Base-by-base conservation (phyloP, 202 grass and related monocot genomes). In the Zizania palustris region DNA sequence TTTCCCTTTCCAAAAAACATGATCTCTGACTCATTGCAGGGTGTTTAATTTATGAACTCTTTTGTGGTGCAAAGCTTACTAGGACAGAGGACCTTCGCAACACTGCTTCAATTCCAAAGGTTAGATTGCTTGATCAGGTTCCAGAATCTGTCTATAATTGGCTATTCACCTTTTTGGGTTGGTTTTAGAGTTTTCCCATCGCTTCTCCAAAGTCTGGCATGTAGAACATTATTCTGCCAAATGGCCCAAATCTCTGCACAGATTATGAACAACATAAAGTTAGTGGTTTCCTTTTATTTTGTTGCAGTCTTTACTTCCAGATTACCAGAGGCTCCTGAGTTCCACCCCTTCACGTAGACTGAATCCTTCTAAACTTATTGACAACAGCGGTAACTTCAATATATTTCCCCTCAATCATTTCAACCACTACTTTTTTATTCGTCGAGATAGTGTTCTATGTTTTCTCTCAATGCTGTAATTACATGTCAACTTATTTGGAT, bases 321-420 rank as follows among this genome's bases (percentile, higher is more conserved):
- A 99, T 93, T 99, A 99, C 67, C 96, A 99, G 85, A 99, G 92
- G 79, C 90, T 99, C 36, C 84, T 99, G 83, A 96, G 88, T 86
- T 99, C 96, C 19, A 75, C 81, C n/a, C 88, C 96, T 81, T 84
- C 96, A 66, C 92, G 92, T 77, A 90, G 96, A 87, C 20, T 99
- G 86, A 99, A 99, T 84, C 92, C 96, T 69, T 99, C 88, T 84
- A 99, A 99, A 86, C 96, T 99, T 87, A 99, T 93, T 68, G 90
- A 99, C 53, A 99, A 99, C 61, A 93, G 96, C 11, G 92, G 96
- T 90, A 83, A 77, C 83, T 56, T 84, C 60, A 71, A 81, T 58
- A 65, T 67, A 75, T 68, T 35, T 72, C 33, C 36, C 36, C 40
- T 16, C 28, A 45, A 45, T 67, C 20, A 76, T 55, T 73, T 58